These are phyloP conservation scores for Plectosphaerella cucumerina DNA, from an alignment of 2,329 filamentous ascomycete genomes.

Conservation along the genomic window DNA sequence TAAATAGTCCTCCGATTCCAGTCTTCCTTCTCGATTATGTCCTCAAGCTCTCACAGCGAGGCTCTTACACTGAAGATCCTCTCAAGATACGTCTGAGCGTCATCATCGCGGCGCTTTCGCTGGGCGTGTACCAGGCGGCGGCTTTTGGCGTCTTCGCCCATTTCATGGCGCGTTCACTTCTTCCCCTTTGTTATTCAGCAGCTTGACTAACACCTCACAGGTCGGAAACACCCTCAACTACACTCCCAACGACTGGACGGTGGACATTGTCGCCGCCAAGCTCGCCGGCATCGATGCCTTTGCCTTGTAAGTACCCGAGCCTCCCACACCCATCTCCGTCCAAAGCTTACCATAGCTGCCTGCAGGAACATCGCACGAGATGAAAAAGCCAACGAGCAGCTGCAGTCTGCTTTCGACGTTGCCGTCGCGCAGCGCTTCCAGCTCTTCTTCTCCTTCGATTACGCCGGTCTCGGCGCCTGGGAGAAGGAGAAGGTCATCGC, in stretches of 20 bases:
- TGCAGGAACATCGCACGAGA: constrained; percentile 8
- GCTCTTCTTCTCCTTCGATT: constrained; percentile 27
- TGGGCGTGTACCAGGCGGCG: too few relatives aligned
- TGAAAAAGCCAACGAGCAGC: constrained; percentile 5
- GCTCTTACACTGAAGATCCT: too few relatives aligned
- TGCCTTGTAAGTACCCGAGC: constrained; percentile 10
- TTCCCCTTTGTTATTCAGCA: neutral
- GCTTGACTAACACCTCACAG: neutral
- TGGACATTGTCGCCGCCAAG: constrained; percentile 41
- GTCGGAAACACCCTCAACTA: constrained; percentile 10
- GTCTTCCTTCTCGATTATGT: too few relatives aligned
- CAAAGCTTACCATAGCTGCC: constrained; percentile 4
- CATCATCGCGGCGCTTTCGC: too few relatives aligned
- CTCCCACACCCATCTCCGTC: too few relatives aligned
- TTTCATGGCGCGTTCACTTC: neutral
- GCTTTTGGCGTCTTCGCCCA: neutral
- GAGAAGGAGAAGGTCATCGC: constrained; percentile 6
- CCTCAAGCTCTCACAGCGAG: too few relatives aligned
- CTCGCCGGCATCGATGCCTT: constrained; percentile 27
- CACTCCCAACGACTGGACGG: constrained; percentile 38
- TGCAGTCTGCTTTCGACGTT: constrained; percentile 8
- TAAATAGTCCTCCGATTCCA: too few relatives aligned
- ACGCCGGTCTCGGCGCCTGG: constrained; percentile 16
- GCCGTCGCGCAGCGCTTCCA: constrained; percentile 17
- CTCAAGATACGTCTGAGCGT: too few relatives aligned